Percentiles rank a stretch among this genome's conserved stretches.
Evolutionary conservation across 495 filamentous ascomycete species (phyloP).

Genomic region (Cenococcum geophilum): DNA sequence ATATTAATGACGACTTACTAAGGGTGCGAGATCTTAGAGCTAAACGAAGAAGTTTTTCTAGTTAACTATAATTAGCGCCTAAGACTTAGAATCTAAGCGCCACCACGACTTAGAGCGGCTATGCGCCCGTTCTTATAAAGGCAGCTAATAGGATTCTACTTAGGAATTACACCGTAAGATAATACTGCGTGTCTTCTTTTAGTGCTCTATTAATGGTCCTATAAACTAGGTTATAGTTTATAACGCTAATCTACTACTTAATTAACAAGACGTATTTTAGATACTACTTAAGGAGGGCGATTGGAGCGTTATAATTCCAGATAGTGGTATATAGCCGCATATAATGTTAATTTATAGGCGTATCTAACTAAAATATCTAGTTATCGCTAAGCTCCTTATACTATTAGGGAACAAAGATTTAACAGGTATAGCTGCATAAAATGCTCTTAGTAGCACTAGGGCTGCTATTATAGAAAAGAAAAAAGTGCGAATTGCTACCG

Average conservation of each 20-base stretch:
- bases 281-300: conserved; percentile 3
- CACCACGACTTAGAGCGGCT: background rate
- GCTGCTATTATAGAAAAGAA: conserved; percentile 5
- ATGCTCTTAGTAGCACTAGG: background rate
- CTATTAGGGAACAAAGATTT: background rate
- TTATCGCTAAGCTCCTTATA: background rate
- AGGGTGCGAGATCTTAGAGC: conserved; percentile 8
- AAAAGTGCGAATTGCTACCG: conserved; percentile 3
- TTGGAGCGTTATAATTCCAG: conserved; percentile 14
- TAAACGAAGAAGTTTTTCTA: background rate
- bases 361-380: conserved; percentile 1
- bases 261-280: conserved; percentile 13
- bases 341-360: background rate
- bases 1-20: conserved; percentile 8
- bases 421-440: background rate
- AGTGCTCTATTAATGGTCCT: background rate
- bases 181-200: background rate
- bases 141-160: background rate
- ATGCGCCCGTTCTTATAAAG: background rate
- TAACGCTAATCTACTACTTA: conserved; percentile 16
- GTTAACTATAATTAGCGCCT: background rate
- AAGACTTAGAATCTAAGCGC: background rate
- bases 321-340: conserved; percentile 9
- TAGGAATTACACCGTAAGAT: conserved; percentile 9
- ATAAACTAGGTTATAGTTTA: conserved; percentile 9